These are phyloP conservation scores for Syzygium aqueum DNA, from an alignment of 345 rosid species.

Conservation along the genomic window DNA sequence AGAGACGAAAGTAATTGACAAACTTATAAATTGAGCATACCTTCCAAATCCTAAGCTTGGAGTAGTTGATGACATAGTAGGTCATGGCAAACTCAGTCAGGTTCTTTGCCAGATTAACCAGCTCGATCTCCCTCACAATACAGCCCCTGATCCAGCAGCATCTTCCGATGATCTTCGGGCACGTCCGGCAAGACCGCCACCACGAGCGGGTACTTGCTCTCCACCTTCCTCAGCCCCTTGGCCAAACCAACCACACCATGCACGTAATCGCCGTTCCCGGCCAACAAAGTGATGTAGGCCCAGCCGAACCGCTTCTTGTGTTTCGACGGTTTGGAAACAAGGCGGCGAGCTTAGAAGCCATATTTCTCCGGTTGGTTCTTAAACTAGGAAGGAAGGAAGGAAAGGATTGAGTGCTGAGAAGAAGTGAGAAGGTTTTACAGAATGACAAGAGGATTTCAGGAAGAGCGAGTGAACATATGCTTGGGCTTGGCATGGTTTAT, in stretches of 20 bases:
- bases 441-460: not conserved
- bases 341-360: not conserved
- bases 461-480: not conserved
- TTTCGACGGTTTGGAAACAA: conserved; percentile 1
- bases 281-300: conserved; percentile 32
- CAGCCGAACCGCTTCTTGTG: conserved; percentile 1
- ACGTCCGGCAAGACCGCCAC: conserved; percentile 39
- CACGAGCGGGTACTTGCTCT: conserved; percentile 25
- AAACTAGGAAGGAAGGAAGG: not conserved
- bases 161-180: conserved; percentile 27
- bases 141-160: conserved; percentile 29
- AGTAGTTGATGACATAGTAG: conserved; percentile 37
- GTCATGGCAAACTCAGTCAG: conserved; percentile 38
- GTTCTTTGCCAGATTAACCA: conserved; percentile 25
- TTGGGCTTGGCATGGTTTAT: not conserved
- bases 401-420: not conserved
- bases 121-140: conserved; percentile 26
- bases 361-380: not conserved
- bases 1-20: no score
- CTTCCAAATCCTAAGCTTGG: conserved; percentile 42
- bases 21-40: not conserved
- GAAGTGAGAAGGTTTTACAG: not conserved
- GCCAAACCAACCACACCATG: conserved; percentile 41
- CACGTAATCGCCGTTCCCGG: conserved; percentile 26
- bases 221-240: conserved; percentile 31